Conservation (phyloP, 306 rosid species). For the Psophocarpus tetragonolobus region DNA sequence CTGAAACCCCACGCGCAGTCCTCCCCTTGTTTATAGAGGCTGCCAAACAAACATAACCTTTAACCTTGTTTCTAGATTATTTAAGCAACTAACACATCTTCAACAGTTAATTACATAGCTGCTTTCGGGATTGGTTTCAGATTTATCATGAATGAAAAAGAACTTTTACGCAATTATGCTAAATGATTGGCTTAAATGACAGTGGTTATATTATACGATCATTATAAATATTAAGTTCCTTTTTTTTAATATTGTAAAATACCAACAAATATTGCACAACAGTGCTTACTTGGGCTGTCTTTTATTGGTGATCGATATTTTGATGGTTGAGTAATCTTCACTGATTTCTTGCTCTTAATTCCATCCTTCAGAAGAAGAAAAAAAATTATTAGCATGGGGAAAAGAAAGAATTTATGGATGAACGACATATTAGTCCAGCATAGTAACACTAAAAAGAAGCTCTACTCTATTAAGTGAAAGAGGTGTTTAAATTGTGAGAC, state of each 20-base stretch:
- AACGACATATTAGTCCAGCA: background rate
- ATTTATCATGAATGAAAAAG: background rate
- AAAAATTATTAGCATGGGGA: background rate
- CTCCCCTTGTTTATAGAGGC: constrained; percentile 63
- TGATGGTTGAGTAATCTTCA: constrained; percentile 59
- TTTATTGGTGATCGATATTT: constrained; percentile 75
- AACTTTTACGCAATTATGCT: background rate
- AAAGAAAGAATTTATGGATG: background rate
- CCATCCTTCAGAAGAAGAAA: constrained; percentile 47
- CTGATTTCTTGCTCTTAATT: constrained; percentile 55
- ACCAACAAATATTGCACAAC: background rate
- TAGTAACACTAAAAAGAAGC: background rate
- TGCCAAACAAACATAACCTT: constrained; percentile 35
- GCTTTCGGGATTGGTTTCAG: background rate
- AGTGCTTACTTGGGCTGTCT: constrained; percentile 67
- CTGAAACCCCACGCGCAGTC: constrained; percentile 62
- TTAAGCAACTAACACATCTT: constrained; percentile 22
- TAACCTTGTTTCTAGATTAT: background rate
- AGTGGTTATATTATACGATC: background rate
- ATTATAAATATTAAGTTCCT: background rate
- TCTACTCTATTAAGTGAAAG: background rate
- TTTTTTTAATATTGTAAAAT: background rate
- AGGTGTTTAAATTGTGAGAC: background rate
- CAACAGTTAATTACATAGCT: background rate
- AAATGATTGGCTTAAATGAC: background rate